Evolutionary conservation across 352 stramenopile species (phyloP).

Genomic region (Globisporangium barbulae): DNA sequence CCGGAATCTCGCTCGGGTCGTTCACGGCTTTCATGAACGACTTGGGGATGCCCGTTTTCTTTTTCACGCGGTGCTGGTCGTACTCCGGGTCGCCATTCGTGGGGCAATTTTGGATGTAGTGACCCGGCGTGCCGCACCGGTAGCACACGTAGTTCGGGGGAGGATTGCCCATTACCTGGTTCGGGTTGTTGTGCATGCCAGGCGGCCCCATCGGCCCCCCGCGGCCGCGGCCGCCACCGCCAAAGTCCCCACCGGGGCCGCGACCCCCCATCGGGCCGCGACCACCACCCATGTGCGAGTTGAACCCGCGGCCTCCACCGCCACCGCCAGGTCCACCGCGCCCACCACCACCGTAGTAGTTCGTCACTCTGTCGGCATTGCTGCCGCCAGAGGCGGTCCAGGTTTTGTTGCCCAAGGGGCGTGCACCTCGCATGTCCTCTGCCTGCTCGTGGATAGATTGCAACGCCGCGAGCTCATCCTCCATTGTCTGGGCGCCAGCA

Average conservation of each 20-base stretch:
- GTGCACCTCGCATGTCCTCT: slow-evolving; percentile 71
- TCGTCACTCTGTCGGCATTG: slow-evolving; percentile 76
- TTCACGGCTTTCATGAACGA: slow-evolving; percentile 88
- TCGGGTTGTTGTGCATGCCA: slow-evolving; percentile 15
- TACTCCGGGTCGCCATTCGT: slow-evolving; percentile 87
- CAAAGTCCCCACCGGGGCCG: slow-evolving; percentile 41
- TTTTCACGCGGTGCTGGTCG: slow-evolving; percentile 86
- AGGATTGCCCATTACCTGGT: slow-evolving; percentile 49
- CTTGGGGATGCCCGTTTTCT: slow-evolving; percentile 86
- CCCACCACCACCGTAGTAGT: slow-evolving; percentile 62
- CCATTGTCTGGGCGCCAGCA: slow-evolving; percentile 73
- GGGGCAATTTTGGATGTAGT: slow-evolving; percentile 89
- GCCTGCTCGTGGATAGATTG: slow-evolving; percentile 84
- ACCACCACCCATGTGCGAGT: slow-evolving; percentile 21
- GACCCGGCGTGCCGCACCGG: slow-evolving; percentile 74
- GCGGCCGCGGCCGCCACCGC: slow-evolving; percentile 22
- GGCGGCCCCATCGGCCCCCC: slow-evolving; percentile 41
- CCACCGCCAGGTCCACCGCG: slow-evolving; percentile 30
- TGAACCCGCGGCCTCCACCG: slow-evolving; percentile 24
- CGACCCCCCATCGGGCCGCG: slow-evolving; percentile 40
- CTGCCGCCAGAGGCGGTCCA: slow-evolving; percentile 73
- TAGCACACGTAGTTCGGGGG: slow-evolving; percentile 86
- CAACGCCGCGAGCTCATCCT: slow-evolving; percentile 79
- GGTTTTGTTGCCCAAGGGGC: slow-evolving; percentile 76
- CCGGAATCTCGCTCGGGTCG: slow-evolving; percentile 80